Conservation (phyloP, 2,329 filamentous ascomycete genomes). For the Ustulina deusta region DNA sequence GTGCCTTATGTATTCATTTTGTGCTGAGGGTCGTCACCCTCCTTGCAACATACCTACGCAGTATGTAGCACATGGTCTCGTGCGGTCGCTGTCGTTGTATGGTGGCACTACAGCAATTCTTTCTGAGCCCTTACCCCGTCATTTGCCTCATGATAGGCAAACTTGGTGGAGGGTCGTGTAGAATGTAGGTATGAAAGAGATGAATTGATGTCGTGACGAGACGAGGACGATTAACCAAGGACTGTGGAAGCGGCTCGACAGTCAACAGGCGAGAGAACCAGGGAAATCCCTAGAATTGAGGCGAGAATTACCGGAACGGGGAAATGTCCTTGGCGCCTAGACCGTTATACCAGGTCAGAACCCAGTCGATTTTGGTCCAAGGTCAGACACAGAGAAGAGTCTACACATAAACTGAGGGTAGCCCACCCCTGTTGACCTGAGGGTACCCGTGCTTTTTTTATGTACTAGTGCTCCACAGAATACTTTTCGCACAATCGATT, state of each 20-base stretch:
- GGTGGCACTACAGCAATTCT: slow-evolving; percentile 29
- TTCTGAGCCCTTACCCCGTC: slow-evolving; percentile 26
- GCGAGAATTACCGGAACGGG: slow-evolving; percentile 31
- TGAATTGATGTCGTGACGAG: background rate
- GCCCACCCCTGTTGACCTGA: no score
- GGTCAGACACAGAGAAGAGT: no score
- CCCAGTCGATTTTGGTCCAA: slow-evolving; percentile 2
- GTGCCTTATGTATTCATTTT: slow-evolving; percentile 17
- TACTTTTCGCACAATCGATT: no score
- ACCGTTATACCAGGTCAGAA: background rate
- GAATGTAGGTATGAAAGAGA: slow-evolving; percentile 6
- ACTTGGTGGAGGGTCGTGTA: background rate
- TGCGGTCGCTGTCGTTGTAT: slow-evolving; percentile 32
- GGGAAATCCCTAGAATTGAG: slow-evolving; percentile 16
- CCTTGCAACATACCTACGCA: no score
- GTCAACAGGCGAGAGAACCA: slow-evolving; percentile 15
- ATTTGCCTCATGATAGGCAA: background rate
- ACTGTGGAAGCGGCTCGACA: slow-evolving; percentile 20
- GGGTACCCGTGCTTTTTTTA: no score
- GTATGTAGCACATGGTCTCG: slow-evolving; percentile 29
- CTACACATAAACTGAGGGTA: no score
- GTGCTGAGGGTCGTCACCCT: slow-evolving; percentile 32
- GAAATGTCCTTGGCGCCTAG: slow-evolving; percentile 35
- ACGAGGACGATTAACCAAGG: background rate
- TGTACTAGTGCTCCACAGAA: no score